Percentiles rank a stretch among this genome's conserved stretches.
These are phyloP conservation scores for Plantago elongata DNA, from an alignment of 257 asterid genomes.

Conservation along the genomic window DNA sequence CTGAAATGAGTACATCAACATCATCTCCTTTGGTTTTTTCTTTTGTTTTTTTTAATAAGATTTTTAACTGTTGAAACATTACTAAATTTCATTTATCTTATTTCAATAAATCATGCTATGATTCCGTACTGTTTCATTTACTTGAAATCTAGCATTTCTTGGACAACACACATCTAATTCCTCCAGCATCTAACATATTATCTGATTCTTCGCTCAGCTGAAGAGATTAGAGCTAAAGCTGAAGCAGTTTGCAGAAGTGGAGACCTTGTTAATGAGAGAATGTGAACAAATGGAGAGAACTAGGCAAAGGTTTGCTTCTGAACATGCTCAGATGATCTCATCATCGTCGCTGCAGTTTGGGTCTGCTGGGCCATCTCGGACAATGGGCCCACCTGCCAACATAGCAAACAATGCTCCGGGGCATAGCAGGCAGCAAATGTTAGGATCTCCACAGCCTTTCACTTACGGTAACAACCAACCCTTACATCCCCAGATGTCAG, in stretches of 20 bases:
- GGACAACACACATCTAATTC: no score
- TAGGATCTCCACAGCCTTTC: slow-evolving; percentile 58
- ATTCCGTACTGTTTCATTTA: no score
- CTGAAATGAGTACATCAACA: not conserved
- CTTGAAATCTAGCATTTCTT: no score
- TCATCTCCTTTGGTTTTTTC: not conserved
- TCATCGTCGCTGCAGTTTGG: slow-evolving; percentile 36
- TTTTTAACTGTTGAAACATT: no score
- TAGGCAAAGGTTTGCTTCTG: slow-evolving; percentile 67
- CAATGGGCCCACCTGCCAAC: slow-evolving; percentile 41
- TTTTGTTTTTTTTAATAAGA: no score
- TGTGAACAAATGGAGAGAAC: slow-evolving; percentile 89
- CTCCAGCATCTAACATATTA: no score
- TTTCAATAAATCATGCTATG: no score
- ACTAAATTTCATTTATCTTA: no score
- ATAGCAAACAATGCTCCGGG: slow-evolving; percentile 41
- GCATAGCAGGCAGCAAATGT: slow-evolving; percentile 55
- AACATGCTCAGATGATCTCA: slow-evolving; percentile 54
- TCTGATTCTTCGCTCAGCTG: slow-evolving; percentile 51
- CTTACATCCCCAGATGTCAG: slow-evolving; percentile 68
- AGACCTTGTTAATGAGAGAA: slow-evolving; percentile 90
- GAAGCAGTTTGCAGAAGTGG: slow-evolving; percentile 98
- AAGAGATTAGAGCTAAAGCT: slow-evolving; percentile 94
- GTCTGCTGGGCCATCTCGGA: slow-evolving; percentile 45
- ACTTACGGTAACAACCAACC: slow-evolving; percentile 57